A percentile compares a stretch with the other conserved stretches of the same genome.
phyloP scores from a whole-genome alignment of 2,329 filamentous ascomycete genomes.

The Aspergillus hortae region DNA sequence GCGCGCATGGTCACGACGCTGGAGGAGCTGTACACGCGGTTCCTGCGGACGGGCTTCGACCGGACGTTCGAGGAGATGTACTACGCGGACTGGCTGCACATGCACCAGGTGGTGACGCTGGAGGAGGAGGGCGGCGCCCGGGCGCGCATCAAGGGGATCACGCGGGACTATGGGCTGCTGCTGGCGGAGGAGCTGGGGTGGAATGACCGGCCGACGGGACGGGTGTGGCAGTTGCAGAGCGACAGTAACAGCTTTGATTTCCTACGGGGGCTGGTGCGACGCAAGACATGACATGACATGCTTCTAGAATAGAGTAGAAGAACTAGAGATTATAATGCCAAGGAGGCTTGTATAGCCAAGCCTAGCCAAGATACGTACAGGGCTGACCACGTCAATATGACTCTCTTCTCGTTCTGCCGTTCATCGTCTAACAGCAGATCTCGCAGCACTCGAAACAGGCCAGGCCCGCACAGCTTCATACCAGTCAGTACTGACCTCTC shows the following conservation, averaged over 20 bases:
- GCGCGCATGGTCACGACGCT: constrained; percentile 75
- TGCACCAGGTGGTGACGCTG: constrained; percentile 68
- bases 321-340: background rate
- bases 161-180: constrained; percentile 84
- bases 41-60: constrained; percentile 73
- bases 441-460: background rate
- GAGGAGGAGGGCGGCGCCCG: constrained; percentile 73
- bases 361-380: background rate
- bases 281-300: constrained; percentile 54
- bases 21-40: constrained; percentile 71
- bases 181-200: constrained; percentile 76
- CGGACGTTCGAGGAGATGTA: constrained; percentile 69
- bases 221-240: constrained; percentile 79
- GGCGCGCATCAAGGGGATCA: constrained; percentile 81
- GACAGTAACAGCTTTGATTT: constrained; percentile 99
- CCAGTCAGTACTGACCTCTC: background rate
- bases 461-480: background rate
- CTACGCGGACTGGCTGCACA: constrained; percentile 83
- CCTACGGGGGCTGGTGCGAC: constrained; percentile 79
- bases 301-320: too few relatives aligned
- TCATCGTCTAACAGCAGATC: background rate
- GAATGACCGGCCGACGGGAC: constrained; percentile 71
- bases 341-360: background rate
- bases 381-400: too few relatives aligned
- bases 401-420: too few relatives aligned